Evolutionary conservation across 768 basidiomycete species (phyloP).

Genomic region (Russula compacta): DNA sequence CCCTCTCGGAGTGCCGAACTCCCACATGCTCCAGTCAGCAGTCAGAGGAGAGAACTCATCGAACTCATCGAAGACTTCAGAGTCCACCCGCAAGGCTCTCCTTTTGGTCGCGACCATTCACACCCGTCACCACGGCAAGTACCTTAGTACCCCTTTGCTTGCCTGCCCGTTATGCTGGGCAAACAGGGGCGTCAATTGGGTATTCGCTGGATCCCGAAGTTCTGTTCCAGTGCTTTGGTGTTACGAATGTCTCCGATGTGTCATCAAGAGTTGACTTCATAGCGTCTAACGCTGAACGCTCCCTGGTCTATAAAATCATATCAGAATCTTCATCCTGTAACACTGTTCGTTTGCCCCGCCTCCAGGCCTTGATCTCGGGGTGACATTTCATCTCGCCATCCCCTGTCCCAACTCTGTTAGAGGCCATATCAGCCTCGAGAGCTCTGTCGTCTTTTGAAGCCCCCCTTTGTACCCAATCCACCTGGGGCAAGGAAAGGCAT

Average conservation of each 20-base stretch:
- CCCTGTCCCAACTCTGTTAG: not conserved
- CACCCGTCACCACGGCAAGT: not conserved
- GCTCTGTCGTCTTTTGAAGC: not conserved
- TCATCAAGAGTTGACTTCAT: not conserved
- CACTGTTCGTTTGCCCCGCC: not conserved
- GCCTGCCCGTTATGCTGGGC: not conserved
- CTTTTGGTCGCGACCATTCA: not conserved
- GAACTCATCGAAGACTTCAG: not conserved
- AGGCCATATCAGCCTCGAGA: not conserved
- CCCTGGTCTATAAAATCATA: constrained; percentile 5
- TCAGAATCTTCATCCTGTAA: not conserved
- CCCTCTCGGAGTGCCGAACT: not conserved
- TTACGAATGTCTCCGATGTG: not conserved
- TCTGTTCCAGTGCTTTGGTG: not conserved
- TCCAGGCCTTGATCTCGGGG: not conserved
- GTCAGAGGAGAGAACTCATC: not conserved
- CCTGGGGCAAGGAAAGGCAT: not conserved
- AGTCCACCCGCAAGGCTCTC: not conserved
- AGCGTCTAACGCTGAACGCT: not conserved
- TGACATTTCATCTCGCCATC: not conserved
- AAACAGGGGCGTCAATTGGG: not conserved
- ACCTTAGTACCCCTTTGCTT: too few species aligned
- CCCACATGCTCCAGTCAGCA: not conserved
- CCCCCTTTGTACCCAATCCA: not conserved
- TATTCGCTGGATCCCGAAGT: not conserved